Conservation (phyloP, 148 eudicot genomes). For the Heliosperma pusillum region DNA sequence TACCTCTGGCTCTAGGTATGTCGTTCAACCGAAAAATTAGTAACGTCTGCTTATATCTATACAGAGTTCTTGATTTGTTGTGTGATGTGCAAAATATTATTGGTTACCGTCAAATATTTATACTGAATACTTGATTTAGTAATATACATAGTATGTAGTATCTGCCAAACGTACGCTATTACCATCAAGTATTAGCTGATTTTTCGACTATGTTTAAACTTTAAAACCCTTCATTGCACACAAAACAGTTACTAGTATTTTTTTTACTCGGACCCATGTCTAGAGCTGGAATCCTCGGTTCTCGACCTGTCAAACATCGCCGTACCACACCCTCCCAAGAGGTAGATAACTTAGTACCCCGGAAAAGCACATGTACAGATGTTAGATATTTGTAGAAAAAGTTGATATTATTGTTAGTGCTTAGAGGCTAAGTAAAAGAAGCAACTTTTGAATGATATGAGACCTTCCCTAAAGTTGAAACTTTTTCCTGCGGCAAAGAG, state of each 20-base stretch:
- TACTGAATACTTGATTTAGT: no score
- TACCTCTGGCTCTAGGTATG: conserved; percentile 43
- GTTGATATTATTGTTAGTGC: neutral
- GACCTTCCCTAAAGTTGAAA: conserved; percentile 21
- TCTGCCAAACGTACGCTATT: neutral
- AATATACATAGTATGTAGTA: no score
- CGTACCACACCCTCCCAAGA: neutral
- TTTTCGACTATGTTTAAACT: neutral
- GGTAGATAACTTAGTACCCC: neutral
- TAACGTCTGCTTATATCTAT: neutral
- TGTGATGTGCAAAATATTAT: neutral
- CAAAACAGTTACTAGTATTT: neutral
- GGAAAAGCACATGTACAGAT: neutral
- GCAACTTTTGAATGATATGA: conserved; percentile 21
- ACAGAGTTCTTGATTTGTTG: neutral
- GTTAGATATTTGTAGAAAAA: neutral
- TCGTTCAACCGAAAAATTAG: neutral
- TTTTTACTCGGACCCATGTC: neutral
- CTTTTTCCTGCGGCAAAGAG: conserved; percentile 11
- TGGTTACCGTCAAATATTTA: neutral
- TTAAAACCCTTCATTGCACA: neutral
- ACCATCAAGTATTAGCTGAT: neutral
- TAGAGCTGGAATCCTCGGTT: neutral
- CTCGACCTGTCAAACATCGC: neutral
- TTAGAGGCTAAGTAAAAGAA: conserved; percentile 16